Evolutionary conservation across 2,329 filamentous ascomycete genomes (phyloP).

Genomic region (Talaromyces sp.): DNA sequence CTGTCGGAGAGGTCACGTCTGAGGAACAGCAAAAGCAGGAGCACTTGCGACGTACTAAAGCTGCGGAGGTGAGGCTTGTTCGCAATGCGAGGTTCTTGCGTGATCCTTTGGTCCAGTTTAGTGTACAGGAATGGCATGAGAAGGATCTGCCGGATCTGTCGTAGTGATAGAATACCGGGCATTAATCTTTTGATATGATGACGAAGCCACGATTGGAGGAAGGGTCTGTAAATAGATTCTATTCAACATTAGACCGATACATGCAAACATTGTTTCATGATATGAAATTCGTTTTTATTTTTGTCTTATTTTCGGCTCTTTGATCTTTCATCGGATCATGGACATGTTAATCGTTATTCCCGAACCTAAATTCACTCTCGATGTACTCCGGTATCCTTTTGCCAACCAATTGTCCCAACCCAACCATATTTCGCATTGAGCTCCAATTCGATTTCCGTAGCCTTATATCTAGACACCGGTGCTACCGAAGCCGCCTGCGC

Average conservation of each 20-base stretch:
- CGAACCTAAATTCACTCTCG: not conserved
- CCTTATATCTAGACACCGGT: conserved; percentile 59
- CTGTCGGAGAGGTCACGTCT: conserved; percentile 41
- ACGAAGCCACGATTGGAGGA: no score
- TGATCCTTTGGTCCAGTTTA: conserved; percentile 66
- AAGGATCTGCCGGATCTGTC: conserved; percentile 26
- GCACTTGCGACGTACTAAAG: conserved; percentile 74
- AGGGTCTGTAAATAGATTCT: conserved; percentile 1
- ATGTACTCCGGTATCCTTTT: conserved; percentile 9
- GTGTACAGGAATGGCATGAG: conserved; percentile 50
- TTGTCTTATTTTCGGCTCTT: not conserved
- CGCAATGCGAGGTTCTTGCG: conserved; percentile 71
- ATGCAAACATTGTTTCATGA: conserved; percentile 6
- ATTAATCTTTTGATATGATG: not conserved
- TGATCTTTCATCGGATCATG: conserved; percentile 5
- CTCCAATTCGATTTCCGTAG: not conserved
- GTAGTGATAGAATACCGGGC: conserved; percentile 13
- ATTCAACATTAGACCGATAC: conserved; percentile 1
- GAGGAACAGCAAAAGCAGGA: conserved; percentile 57
- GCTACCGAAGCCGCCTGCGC: conserved; percentile 88
- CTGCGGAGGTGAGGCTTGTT: conserved; percentile 84
- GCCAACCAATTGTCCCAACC: not conserved
- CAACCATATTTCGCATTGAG: not conserved
- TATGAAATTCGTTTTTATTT: not conserved
- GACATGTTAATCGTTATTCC: conserved; percentile 15